These are phyloP conservation scores for Komagataella kurtzmanii DNA, from an alignment of 805 yeast genomes.

Conservation along the genomic window DNA sequence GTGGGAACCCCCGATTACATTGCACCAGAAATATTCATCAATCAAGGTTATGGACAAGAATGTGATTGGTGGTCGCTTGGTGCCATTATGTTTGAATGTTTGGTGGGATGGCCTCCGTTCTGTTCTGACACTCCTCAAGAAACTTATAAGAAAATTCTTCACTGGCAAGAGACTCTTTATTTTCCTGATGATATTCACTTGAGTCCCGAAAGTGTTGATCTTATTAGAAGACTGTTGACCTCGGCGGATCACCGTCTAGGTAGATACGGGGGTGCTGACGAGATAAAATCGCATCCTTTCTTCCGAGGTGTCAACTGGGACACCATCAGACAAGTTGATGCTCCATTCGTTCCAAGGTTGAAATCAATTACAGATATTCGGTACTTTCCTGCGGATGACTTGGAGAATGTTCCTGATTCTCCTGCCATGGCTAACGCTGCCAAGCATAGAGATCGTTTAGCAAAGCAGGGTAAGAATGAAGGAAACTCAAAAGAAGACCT, in stretches of 20 bases:
- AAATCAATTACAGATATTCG: slow-evolving; percentile 91
- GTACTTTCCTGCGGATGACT: slow-evolving; percentile 95
- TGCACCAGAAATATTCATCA: slow-evolving; percentile 88
- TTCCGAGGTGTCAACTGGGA: slow-evolving; percentile 96
- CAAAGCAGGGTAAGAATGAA: slow-evolving; percentile 20
- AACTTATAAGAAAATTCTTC: slow-evolving; percentile 80
- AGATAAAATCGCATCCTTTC: slow-evolving; percentile 81
- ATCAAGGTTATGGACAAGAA: slow-evolving; percentile 92
- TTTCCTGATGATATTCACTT: slow-evolving; percentile 89
- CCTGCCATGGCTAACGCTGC: slow-evolving; percentile 63
- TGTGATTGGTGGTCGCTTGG: slow-evolving; percentile 99
- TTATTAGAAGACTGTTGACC: slow-evolving; percentile 65
- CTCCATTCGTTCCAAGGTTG: slow-evolving; percentile 88
- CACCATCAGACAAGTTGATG: slow-evolving; percentile 73
- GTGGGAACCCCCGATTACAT: slow-evolving; percentile 96
- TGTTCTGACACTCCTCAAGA: slow-evolving; percentile 93
- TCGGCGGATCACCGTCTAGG: slow-evolving; percentile 74
- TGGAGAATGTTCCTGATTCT: slow-evolving; percentile 88
- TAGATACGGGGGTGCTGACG: slow-evolving; percentile 83
- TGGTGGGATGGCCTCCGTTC: slow-evolving; percentile 96
- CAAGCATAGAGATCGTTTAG: slow-evolving; percentile 41
- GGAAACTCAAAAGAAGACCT: slow-evolving; percentile 66
- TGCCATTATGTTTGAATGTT: slow-evolving; percentile 92
- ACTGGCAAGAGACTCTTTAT: slow-evolving; percentile 79
- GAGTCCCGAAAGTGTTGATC: slow-evolving; percentile 79